Evolutionary conservation across 306 rosid genomes (phyloP).

Genomic region (Biancaea sappan): DNA sequence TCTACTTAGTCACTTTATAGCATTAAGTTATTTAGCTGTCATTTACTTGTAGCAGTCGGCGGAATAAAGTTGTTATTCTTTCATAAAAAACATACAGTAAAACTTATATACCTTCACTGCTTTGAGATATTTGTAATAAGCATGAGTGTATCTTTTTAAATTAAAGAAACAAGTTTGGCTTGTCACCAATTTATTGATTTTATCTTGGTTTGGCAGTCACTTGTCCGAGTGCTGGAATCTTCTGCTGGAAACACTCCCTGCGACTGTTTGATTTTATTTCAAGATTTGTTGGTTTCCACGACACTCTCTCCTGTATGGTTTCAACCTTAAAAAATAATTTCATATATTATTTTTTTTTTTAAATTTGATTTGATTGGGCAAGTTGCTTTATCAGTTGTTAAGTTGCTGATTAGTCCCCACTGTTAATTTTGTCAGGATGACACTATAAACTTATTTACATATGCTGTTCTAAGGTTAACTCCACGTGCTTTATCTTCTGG

Average conservation of each 20-base stretch:
- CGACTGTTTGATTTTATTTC: conserved; percentile 81
- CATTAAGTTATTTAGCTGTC: background rate
- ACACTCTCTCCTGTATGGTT: conserved; percentile 90
- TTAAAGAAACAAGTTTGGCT: background rate
- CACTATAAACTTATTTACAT: conserved; percentile 83
- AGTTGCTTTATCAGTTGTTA: conserved; percentile 28
- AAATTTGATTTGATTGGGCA: conserved; percentile 12
- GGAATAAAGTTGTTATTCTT: background rate
- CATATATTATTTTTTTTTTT: conserved; percentile 17
- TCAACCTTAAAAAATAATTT: conserved; percentile 40
- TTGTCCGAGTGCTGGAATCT: conserved; percentile 80
- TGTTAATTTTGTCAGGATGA: conserved; percentile 67
- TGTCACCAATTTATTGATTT: conserved; percentile 22
- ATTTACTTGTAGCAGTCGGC: background rate
- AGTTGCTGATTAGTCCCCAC: conserved; percentile 31
- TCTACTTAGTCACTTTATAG: background rate
- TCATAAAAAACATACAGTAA: background rate
- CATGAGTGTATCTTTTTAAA: too few species aligned
- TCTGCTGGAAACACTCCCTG: conserved; percentile 78
- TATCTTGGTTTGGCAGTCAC: conserved; percentile 70
- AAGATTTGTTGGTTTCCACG: conserved; percentile 94
- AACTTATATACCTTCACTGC: background rate
- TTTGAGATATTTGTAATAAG: background rate
- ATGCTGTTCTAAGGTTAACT: conserved; percentile 91
- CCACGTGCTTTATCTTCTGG: conserved; percentile 85